Percentiles rank a stretch among this genome's conserved stretches.
Conservation (phyloP, 148 eudicot species). For the Rheum nobile region DNA sequence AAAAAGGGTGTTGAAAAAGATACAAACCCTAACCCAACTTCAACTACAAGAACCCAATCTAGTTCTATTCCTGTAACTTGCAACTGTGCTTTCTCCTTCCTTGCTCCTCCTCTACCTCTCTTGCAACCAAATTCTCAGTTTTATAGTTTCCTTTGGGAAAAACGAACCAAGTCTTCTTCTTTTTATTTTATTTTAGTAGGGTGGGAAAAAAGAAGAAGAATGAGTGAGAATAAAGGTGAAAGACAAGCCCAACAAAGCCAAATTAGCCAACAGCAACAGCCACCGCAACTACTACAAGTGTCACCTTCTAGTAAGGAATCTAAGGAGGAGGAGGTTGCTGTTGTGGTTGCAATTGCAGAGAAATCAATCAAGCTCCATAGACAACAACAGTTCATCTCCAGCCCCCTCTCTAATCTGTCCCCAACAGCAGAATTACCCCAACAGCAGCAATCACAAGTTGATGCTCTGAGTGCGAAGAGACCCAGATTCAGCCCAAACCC, state of each 20-base stretch:
- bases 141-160: neutral
- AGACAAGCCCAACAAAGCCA: neutral
- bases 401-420: neutral
- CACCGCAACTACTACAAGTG: neutral
- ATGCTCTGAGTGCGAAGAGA: neutral
- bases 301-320: conserved; percentile 4
- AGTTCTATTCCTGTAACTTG: neutral
- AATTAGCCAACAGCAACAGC: neutral
- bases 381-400: neutral
- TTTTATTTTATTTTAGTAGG: neutral
- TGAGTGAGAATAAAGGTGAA: conserved; percentile 8
- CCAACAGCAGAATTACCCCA: neutral
- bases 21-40: neutral
- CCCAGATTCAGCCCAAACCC: conserved; percentile 9
- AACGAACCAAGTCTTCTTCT: neutral
- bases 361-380: neutral
- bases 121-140: neutral
- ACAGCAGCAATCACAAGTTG: neutral
- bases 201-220: neutral
- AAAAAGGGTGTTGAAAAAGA: neutral
- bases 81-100: neutral
- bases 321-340: no score
- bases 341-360: neutral
- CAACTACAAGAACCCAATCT: neutral
- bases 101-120: neutral